phyloP scores from a whole-genome alignment of 306 rosid genomes.

The Citrullus mucosospermus region DNA sequence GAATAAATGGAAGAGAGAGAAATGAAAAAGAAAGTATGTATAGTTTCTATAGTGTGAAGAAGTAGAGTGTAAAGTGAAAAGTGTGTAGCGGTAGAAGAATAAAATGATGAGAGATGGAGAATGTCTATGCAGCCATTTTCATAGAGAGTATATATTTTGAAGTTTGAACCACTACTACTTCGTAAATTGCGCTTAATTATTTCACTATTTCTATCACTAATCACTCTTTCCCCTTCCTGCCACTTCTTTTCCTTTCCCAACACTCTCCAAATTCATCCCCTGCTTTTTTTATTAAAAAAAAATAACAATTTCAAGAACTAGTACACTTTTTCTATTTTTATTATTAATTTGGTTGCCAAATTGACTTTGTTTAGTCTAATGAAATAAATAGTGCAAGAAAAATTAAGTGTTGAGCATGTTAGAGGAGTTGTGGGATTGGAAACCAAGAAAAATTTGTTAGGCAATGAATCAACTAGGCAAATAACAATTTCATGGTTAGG shows the following conservation, averaged over 20 bases:
- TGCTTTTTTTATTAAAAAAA: too few relatives aligned
- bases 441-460: too few relatives aligned
- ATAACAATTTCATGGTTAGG: too few relatives aligned
- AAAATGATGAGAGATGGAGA: conserved; percentile 13
- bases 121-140: conserved; percentile 5
- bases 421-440: too few relatives aligned
- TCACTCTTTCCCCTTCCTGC: background rate
- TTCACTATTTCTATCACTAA: background rate
- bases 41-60: background rate
- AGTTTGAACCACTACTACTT: conserved; percentile 55
- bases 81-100: conserved; percentile 7
- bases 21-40: background rate
- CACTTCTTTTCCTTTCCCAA: too few relatives aligned
- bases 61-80: background rate
- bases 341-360: too few relatives aligned
- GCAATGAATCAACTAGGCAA: background rate
- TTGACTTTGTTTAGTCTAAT: too few relatives aligned
- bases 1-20: background rate
- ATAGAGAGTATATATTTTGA: conserved; percentile 54
- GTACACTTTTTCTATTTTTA: too few relatives aligned
- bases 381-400: too few relatives aligned
- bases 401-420: too few relatives aligned
- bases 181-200: conserved; percentile 26
- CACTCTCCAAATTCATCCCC: too few relatives aligned
- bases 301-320: too few relatives aligned